Percentiles rank a stretch among this genome's conserved stretches.
Evolutionary conservation across 306 rosid species (phyloP).

Genomic region (Trifolium fragiferum): DNA sequence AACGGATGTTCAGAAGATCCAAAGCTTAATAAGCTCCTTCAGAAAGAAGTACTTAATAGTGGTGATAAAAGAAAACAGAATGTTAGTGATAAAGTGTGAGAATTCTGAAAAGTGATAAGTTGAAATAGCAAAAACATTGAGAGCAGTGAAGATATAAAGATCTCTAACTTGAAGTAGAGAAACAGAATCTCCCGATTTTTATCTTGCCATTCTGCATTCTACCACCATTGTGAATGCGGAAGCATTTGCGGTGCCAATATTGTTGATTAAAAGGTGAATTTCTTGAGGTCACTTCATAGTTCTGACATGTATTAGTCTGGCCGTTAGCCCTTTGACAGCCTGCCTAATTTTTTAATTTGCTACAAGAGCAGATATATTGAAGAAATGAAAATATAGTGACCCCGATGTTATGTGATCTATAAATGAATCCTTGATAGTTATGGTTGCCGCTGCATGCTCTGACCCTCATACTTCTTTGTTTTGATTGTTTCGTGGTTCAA

Average conservation of each 20-base stretch:
- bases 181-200: conserved; percentile 12
- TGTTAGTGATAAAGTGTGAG: conserved; percentile 34
- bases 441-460: conserved; percentile 30
- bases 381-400: conserved; percentile 17
- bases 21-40: conserved; percentile 65
- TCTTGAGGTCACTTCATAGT: conserved; percentile 23
- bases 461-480: conserved; percentile 9
- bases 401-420: neutral
- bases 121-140: conserved; percentile 40
- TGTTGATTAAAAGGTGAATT: conserved; percentile 7
- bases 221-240: conserved; percentile 12
- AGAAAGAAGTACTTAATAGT: conserved; percentile 47
- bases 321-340: conserved; percentile 30
- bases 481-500: conserved; percentile 30
- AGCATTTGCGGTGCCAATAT: neutral
- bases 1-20: conserved; percentile 66
- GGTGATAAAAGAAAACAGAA: conserved; percentile 39
- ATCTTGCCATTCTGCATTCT: conserved; percentile 20
- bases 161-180: conserved; percentile 27
- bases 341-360: conserved; percentile 31
- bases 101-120: conserved; percentile 36
- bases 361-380: conserved; percentile 13
- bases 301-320: conserved; percentile 9
- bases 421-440: conserved; percentile 20
- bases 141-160: conserved; percentile 36